A percentile compares a stretch with the other conserved stretches of the same genome.
These are phyloP conservation scores for Erodium trifolium DNA, from an alignment of 441 rosid genomes.

Conservation along the genomic window DNA sequence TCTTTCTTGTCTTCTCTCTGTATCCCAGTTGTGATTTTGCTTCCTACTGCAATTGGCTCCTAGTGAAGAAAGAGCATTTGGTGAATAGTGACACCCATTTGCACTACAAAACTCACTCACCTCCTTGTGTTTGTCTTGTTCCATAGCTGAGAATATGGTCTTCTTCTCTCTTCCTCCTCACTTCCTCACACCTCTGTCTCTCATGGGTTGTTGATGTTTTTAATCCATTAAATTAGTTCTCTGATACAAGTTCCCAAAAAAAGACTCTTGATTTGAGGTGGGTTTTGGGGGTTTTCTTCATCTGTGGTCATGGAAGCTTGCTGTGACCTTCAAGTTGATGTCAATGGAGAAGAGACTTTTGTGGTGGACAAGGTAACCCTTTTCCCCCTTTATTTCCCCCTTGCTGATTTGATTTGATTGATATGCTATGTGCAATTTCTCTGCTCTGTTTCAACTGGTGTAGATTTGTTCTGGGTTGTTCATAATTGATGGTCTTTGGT, in stretches of 20 bases:
- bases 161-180: slow-evolving; percentile 15
- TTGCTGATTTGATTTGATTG: slow-evolving; percentile 17
- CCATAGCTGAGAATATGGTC: slow-evolving; percentile 25
- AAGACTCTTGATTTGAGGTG: slow-evolving; percentile 31
- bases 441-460: slow-evolving; percentile 12
- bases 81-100: slow-evolving; percentile 15
- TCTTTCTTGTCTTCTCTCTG: slow-evolving; percentile 11
- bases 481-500: not conserved
- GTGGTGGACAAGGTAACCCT: slow-evolving; percentile 59
- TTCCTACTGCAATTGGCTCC: slow-evolving; percentile 33
- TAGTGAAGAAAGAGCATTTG: slow-evolving; percentile 17
- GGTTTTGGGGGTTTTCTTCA: slow-evolving; percentile 21
- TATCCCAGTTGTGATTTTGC: slow-evolving; percentile 26
- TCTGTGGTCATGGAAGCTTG: slow-evolving; percentile 52
- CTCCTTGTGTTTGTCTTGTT: slow-evolving; percentile 48
- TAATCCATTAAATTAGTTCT: not conserved
- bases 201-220: slow-evolving; percentile 18
- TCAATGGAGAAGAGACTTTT: slow-evolving; percentile 81
- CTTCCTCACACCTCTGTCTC: slow-evolving; percentile 10
- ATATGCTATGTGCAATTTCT: slow-evolving; percentile 23
- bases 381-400: not conserved
- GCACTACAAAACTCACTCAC: not conserved
- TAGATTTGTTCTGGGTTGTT: not conserved
- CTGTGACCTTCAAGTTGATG: slow-evolving; percentile 88
- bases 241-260: slow-evolving; percentile 17